Percentiles rank a stretch among this genome's conserved stretches.
Evolutionary conservation across 2,329 filamentous ascomycete species (phyloP).

Genomic region (Harringtonia lauricola): DNA sequence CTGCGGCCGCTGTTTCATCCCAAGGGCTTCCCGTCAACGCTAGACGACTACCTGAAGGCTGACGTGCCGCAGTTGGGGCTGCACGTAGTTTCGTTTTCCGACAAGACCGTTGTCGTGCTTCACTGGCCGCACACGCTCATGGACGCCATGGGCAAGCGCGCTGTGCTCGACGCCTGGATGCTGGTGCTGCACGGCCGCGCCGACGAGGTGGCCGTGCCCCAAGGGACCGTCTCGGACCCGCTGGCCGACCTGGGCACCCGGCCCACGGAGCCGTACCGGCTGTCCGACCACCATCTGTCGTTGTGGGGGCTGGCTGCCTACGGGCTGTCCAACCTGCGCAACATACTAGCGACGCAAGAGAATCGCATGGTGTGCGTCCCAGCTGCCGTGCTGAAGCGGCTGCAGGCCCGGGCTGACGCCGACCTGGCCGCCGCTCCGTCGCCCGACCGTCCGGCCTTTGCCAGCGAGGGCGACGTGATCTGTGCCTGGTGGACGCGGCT

Average conservation of each 20-base stretch:
- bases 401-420: constrained; percentile 16
- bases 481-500: constrained; percentile 24
- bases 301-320: constrained; percentile 14
- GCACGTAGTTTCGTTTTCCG: constrained; percentile 30
- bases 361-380: constrained; percentile 25
- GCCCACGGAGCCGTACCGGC: constrained; percentile 12
- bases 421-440: not conserved
- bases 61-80: constrained; percentile 30
- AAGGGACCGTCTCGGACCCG: constrained; percentile 64
- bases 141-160: constrained; percentile 28
- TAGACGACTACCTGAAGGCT: constrained; percentile 24
- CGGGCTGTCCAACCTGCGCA: constrained; percentile 15
- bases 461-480: constrained; percentile 21
- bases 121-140: constrained; percentile 30
- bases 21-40: constrained; percentile 9
- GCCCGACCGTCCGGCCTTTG: not conserved
- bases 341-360: constrained; percentile 17
- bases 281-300: constrained; percentile 11
- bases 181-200: constrained; percentile 24
- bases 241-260: constrained; percentile 59
- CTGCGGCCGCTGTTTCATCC: constrained; percentile 14
- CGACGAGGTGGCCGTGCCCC: constrained; percentile 20
- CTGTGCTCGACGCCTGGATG: constrained; percentile 29
- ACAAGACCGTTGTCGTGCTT: constrained; percentile 30
- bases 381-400: constrained; percentile 11